Evolutionary conservation across 768 basidiomycete genomes (phyloP), one percentile per base, ranked within the genome.

Genomic region (Tricholoma sp.): DNA sequence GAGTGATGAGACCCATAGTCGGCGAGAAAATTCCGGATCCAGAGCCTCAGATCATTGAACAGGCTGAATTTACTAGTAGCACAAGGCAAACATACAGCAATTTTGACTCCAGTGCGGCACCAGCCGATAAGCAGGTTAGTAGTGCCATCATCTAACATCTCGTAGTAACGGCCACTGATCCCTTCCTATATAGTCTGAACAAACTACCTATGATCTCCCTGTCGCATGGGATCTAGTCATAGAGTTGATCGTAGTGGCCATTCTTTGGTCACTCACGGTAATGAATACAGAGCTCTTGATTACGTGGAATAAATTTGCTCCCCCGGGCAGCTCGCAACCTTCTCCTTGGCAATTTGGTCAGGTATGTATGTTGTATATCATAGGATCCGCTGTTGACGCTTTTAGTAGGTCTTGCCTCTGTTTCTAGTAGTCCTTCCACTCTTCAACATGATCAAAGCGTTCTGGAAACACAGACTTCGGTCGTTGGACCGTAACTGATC

Each of bases 241-340:
- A 9, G 50, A 56, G 29, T 49, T 63, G 34, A 18, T 27, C 12
- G 56, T 63, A 5, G 50, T 61, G 7, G n/a, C 52, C 14, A 51
- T 65, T 24, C 31, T 63, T 7, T 65, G 60, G 62, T 56, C 56
- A 8, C 5, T 65, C 19, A 46, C 57, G n/a, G 60, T 65, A 9
- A 59, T 65, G 59, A 65, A 65, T 32, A 63, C 62, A 14, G 64
- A 63, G 57, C 62, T 63, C 3, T 54, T 61, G 16, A 63, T 61
- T 18, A 50, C 24, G 9, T 59, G 58, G 58, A 65, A 60, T 43
- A 18, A 50, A 2, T 62, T 63, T 27, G 50, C 21, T 5, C 41
- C 8, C 10, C 53, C 50, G 18, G 11, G 54, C 16, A 43, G 53
- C 14, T 19, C 16, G 34, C 27, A 31, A 24, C 37, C 37, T 1